Conservation (phyloP, 2,329 filamentous ascomycete genomes). For the Cladorrhinum sp. region DNA sequence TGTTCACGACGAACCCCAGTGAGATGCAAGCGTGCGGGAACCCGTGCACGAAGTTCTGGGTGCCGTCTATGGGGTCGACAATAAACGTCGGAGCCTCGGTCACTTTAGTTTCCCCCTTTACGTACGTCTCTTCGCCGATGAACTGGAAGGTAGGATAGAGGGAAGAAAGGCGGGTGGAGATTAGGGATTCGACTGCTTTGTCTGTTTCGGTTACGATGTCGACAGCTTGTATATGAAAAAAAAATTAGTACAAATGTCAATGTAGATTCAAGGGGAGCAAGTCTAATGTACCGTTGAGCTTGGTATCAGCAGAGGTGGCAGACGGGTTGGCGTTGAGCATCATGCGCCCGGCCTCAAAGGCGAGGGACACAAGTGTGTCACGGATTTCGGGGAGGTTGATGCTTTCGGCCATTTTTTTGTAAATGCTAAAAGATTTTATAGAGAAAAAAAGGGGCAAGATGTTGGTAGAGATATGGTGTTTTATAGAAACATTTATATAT, state of each 20-base stretch:
- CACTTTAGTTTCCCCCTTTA: conserved; percentile 59
- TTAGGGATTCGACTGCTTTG: conserved; percentile 62
- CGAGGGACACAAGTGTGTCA: conserved; percentile 58
- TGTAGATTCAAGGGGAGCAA: conserved; percentile 9
- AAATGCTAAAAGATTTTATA: background rate
- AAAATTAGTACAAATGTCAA: conserved; percentile 2
- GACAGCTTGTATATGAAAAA: conserved; percentile 47
- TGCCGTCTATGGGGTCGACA: conserved; percentile 80
- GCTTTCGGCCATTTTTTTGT: conserved; percentile 44
- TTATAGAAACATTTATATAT: background rate
- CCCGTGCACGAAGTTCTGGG: conserved; percentile 75
- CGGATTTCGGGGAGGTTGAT: conserved; percentile 61
- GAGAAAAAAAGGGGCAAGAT: background rate
- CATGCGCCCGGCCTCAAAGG: conserved; percentile 62
- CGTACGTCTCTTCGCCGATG: conserved; percentile 75
- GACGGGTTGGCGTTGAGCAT: conserved; percentile 60
- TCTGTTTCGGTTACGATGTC: conserved; percentile 69
- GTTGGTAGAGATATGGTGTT: background rate
- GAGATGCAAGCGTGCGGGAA: conserved; percentile 75
- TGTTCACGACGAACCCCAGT: conserved; percentile 65
- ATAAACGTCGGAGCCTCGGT: conserved; percentile 71
- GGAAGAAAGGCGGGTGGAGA: conserved; percentile 49
- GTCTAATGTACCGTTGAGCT: conserved; percentile 59
- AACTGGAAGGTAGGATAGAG: conserved; percentile 59
- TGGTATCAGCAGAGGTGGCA: conserved; percentile 55